phyloP scores from a whole-genome alignment of 1,139 yeast species.

The Geotrichum aggregatum region DNA sequence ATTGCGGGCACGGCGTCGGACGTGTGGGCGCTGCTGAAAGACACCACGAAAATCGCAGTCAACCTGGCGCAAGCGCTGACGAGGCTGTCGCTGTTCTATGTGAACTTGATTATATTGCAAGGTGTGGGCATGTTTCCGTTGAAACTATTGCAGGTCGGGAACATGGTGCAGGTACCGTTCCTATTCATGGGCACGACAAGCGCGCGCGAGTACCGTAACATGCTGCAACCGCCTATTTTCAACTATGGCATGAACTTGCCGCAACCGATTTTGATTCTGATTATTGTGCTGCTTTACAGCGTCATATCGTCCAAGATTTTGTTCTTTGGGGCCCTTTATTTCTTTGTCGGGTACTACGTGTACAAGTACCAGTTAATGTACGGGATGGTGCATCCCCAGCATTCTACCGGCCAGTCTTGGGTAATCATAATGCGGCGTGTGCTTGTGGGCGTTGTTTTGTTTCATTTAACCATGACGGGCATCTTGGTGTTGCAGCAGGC shows the following conservation, averaged over 20 bases:
- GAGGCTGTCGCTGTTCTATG: conserved; percentile 70
- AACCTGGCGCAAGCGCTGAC: conserved; percentile 69
- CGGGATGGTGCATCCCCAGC: conserved; percentile 81
- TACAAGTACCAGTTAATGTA: conserved; percentile 77
- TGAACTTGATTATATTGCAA: conserved; percentile 74
- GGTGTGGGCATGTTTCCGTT: conserved; percentile 85
- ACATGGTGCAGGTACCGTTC: conserved; percentile 56
- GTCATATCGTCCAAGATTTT: conserved; percentile 73
- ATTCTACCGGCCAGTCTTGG: conserved; percentile 87
- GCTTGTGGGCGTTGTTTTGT: conserved; percentile 62
- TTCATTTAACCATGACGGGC: conserved; percentile 91
- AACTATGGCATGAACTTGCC: conserved; percentile 80
- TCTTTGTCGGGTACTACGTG: conserved; percentile 68
- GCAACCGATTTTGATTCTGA: conserved; percentile 69
- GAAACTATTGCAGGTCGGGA: conserved; percentile 64
- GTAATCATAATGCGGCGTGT: conserved; percentile 72
- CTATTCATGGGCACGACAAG: conserved; percentile 56
- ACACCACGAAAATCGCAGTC: conserved; percentile 75
- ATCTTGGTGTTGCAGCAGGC: conserved; percentile 77
- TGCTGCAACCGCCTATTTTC: conserved; percentile 72
- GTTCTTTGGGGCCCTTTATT: conserved; percentile 68
- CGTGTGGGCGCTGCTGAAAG: conserved; percentile 63
- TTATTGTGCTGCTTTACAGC: conserved; percentile 72
- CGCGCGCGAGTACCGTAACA: conserved; percentile 63
- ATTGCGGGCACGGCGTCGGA: conserved; percentile 71